These are phyloP conservation scores for Verticillium isaacii DNA, from an alignment of 2,329 filamentous ascomycete species.

Conservation along the genomic window DNA sequence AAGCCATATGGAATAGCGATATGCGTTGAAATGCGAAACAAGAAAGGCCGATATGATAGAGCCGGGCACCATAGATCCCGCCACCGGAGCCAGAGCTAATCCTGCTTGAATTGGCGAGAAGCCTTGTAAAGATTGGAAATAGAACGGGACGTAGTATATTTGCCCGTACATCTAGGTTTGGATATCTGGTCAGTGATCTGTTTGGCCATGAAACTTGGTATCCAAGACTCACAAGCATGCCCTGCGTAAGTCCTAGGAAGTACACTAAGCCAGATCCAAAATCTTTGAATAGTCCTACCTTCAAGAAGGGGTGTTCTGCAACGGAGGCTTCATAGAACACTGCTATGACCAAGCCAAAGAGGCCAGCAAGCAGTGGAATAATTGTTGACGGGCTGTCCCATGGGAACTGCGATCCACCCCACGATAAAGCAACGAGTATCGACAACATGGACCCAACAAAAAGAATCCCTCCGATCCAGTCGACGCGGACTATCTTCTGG, in stretches of 20 bases:
- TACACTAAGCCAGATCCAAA: slow-evolving; percentile 22
- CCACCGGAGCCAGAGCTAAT: slow-evolving; percentile 27
- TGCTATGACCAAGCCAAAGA: slow-evolving; percentile 30
- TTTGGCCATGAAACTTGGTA: no score
- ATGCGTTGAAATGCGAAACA: slow-evolving; percentile 25
- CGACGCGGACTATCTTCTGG: slow-evolving; percentile 32
- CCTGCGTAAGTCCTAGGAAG: slow-evolving; percentile 24
- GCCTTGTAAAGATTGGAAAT: slow-evolving; percentile 28
- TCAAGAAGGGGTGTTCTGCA: slow-evolving; percentile 26
- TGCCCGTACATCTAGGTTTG: slow-evolving; percentile 19
- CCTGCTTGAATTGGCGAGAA: slow-evolving; percentile 26
- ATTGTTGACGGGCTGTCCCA: slow-evolving; percentile 36
- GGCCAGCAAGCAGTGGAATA: slow-evolving; percentile 36
- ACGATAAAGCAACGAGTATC: slow-evolving; percentile 42
- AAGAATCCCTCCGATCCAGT: slow-evolving; percentile 39
- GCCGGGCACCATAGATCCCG: slow-evolving; percentile 22
- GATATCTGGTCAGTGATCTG: not conserved
- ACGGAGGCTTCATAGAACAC: slow-evolving; percentile 28
- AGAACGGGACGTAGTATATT: slow-evolving; percentile 31
- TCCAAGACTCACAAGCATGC: slow-evolving; percentile 22
- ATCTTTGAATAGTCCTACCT: slow-evolving; percentile 22
- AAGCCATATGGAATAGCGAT: slow-evolving; percentile 30
- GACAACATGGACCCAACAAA: slow-evolving; percentile 37
- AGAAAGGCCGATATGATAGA: slow-evolving; percentile 25
- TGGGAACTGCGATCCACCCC: slow-evolving; percentile 36